phyloP scores from a whole-genome alignment of 2,329 filamentous ascomycete species.

The Fusarium continuum region DNA sequence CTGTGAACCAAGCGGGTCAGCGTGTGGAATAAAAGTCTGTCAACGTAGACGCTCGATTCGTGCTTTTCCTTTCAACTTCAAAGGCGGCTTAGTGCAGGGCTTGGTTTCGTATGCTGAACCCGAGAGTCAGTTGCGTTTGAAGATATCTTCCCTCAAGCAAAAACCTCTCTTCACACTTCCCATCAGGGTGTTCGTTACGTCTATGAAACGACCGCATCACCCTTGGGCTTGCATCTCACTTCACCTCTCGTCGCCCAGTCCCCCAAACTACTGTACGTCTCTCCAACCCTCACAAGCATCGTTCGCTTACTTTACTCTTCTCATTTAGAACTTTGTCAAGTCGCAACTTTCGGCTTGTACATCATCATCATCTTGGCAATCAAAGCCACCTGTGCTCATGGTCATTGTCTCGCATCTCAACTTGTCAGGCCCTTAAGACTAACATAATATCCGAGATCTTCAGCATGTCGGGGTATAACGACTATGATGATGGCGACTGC shows the following conservation, averaged over 20 bases:
- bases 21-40: neutral
- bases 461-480: neutral
- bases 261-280: neutral
- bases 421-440: neutral
- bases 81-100: neutral
- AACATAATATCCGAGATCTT: neutral
- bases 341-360: neutral
- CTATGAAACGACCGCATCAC: conserved; percentile 23
- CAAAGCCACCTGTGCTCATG: neutral
- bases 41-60: neutral
- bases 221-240: conserved; percentile 4
- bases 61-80: neutral
- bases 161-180: neutral
- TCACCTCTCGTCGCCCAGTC: neutral
- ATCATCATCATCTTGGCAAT: neutral
- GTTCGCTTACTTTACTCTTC: neutral
- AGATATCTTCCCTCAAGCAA: neutral
- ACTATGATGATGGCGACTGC: neutral
- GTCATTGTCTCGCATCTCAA: neutral
- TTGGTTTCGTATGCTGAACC: no score
- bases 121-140: no score
- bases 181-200: conserved; percentile 17
- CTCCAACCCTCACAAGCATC: neutral
- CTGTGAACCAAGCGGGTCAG: neutral
- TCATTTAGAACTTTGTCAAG: neutral